phyloP scores from a whole-genome alignment of 495 filamentous ascomycete species.

The Talaromyces trachyspermus region DNA sequence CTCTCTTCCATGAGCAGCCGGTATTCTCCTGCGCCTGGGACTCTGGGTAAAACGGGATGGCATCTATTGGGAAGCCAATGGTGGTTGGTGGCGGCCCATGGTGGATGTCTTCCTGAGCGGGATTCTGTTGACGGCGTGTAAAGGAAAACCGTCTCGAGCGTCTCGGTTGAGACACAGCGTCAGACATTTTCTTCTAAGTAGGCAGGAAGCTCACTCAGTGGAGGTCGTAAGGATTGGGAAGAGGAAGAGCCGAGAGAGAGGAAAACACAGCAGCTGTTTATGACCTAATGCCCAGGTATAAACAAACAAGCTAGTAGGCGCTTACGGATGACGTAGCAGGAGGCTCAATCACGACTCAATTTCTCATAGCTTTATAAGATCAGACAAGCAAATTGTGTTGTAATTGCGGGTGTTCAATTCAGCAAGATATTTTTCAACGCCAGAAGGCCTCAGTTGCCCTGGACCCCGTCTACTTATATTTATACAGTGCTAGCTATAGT shows the following conservation, averaged over 20 bases:
- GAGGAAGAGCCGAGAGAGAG: no score
- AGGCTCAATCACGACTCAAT: no score
- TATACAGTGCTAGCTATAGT: no score
- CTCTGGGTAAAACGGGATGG: not conserved
- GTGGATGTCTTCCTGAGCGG: not conserved
- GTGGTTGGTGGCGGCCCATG: not conserved
- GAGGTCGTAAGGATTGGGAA: no score
- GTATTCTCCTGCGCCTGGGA: not conserved
- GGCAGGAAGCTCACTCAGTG: not conserved
- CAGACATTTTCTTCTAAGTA: conserved; percentile 1
- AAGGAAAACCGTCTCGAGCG: conserved; percentile 9
- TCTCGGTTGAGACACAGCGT: not conserved
- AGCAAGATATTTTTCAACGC: no score
- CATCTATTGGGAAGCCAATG: conserved; percentile 8
- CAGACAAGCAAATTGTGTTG: no score
- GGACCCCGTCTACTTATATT: no score
- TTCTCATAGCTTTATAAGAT: no score
- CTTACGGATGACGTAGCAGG: no score
- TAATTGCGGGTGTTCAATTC: no score
- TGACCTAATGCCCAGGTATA: not conserved
- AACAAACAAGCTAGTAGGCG: no score
- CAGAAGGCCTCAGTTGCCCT: no score
- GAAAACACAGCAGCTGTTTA: not conserved
- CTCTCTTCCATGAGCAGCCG: conserved; percentile 1
- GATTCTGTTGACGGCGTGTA: not conserved